Base-by-base conservation (phyloP, 179 eudicot species). In the Patellifolia procumbens region DNA sequence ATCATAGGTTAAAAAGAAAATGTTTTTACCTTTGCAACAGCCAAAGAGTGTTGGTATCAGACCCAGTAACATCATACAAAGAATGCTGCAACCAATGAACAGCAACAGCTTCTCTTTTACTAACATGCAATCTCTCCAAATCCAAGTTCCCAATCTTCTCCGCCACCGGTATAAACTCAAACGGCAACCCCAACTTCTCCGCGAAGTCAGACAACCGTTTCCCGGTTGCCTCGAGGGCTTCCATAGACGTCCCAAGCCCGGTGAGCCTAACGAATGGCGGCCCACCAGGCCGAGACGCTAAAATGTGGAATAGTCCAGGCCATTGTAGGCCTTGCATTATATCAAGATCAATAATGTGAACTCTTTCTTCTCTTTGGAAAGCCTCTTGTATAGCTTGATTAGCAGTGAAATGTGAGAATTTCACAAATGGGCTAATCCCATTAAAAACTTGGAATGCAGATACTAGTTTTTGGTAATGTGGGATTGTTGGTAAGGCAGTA, bases 311-410 rank as follows among this genome's bases (percentile, higher is more conserved):
- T 2, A 94, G 78, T 0, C 98, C 98, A 0, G 98, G 98, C 98
- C 98, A 94, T 35, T 94, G 98, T 2, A 94, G 75, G 1, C 98
- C 98, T 49, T 94, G 97, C 98, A 94, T 94, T 48, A 94, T 90
- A 52, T 94, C 98, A 1, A 94, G 90, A 76, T 94, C 98, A 19
- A 94, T 88, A 11, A 94, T 94, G 60, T 94, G 98, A 43, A 94
- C 96, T 52, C 94, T 55, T 1, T 90, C 91, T 39, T 94, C 97
- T 66, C 97, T 79, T 79, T 89, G 93, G 3, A 92, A 91, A 0
- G 97, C 97, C 75, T 94, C 98, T 35, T 95, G 97, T 32, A 95
- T 95, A 5, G 99, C 99, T 72, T 95, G 99, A 64, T 95, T 95
- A 0, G 99, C 99, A 0, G 99, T 95, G 80, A 95, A 95, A 68